phyloP scores from a whole-genome alignment of 2,329 filamentous ascomycete species.

The Periconia sp. region DNA sequence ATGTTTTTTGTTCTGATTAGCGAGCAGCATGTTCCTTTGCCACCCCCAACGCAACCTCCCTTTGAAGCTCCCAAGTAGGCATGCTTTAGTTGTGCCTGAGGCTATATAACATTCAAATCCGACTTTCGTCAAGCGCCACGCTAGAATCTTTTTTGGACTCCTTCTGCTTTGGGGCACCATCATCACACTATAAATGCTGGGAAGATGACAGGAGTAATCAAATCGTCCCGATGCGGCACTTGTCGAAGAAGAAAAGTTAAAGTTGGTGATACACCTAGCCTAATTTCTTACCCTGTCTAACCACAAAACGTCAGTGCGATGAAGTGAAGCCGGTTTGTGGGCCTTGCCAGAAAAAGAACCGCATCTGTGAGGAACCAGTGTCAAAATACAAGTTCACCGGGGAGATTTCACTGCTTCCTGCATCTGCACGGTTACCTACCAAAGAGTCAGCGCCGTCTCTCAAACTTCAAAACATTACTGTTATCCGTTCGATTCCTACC shows the following conservation, averaged over 20 bases:
- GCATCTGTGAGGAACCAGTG: slow-evolving; percentile 8
- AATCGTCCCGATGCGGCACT: slow-evolving; percentile 8
- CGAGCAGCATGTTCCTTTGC: too few species aligned
- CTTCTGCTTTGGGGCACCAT: too few species aligned
- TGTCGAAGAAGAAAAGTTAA: slow-evolving; percentile 13
- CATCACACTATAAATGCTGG: background rate
- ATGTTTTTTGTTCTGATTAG: too few species aligned
- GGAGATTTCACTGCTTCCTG: background rate
- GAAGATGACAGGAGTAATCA: slow-evolving; percentile 14
- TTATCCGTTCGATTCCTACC: background rate
- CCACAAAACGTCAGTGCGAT: slow-evolving; percentile 5
- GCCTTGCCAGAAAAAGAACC: slow-evolving; percentile 8
- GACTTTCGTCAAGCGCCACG: too few species aligned
- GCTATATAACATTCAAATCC: background rate
- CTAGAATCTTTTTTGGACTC: too few species aligned
- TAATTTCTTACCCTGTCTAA: background rate
- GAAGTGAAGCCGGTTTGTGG: slow-evolving; percentile 12
- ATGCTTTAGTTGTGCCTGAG: too few species aligned
- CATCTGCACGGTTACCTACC: background rate
- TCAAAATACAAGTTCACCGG: slow-evolving; percentile 9
- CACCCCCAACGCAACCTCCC: too few species aligned
- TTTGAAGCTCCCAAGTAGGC: too few species aligned
- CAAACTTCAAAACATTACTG: background rate
- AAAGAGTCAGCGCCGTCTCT: background rate
- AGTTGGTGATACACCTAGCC: background rate